phyloP scores from a whole-genome alignment of 2,329 filamentous ascomycete species.

The Davidsoniella virescens region DNA sequence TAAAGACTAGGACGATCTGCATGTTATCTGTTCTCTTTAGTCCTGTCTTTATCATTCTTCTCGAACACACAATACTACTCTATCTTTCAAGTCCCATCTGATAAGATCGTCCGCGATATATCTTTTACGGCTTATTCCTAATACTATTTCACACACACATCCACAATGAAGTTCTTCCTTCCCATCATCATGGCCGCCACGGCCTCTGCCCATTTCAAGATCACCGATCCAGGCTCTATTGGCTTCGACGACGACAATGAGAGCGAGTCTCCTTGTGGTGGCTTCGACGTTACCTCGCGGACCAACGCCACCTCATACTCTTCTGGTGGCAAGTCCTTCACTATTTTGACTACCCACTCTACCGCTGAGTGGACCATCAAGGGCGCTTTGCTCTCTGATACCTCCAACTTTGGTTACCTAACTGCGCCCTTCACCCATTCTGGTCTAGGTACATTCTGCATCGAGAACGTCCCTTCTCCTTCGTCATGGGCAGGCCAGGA shows the following conservation, averaged over 20 bases:
- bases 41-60: not conserved
- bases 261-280: constrained; percentile 10
- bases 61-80: no score
- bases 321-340: constrained; percentile 10
- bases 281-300: constrained; percentile 11
- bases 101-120: not conserved
- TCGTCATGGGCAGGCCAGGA: constrained; percentile 35
- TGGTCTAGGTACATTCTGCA: constrained; percentile 38
- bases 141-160: not conserved
- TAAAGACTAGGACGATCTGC: no score
- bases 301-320: constrained; percentile 10
- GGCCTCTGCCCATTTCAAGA: constrained; percentile 11
- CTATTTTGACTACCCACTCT: constrained; percentile 10
- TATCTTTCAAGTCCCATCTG: no score
- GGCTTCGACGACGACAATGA: constrained; percentile 12
- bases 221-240: constrained; percentile 11
- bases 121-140: not conserved
- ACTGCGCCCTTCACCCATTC: constrained; percentile 24
- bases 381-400: constrained; percentile 9
- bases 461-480: constrained; percentile 31
- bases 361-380: constrained; percentile 10
- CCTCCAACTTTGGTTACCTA: constrained; percentile 10
- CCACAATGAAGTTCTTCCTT: constrained; percentile 11
- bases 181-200: constrained; percentile 10
- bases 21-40: not conserved